These are phyloP conservation scores for Hymenoscyphus linearis DNA, from an alignment of 2,329 filamentous ascomycete species.

Conservation along the genomic window DNA sequence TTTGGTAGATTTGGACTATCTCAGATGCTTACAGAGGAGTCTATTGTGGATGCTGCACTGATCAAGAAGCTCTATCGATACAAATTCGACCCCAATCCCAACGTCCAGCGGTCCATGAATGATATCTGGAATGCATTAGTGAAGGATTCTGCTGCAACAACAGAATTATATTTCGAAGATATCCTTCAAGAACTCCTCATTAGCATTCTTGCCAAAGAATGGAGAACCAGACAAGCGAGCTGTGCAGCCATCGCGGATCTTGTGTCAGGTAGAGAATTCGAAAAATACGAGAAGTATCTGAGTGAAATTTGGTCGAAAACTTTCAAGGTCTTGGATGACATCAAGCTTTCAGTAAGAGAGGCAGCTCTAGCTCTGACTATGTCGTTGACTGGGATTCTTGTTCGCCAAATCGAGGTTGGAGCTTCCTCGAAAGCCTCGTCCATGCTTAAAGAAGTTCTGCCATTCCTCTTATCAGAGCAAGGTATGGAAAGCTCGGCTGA, in stretches of 20 bases:
- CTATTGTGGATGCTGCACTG: constrained; percentile 82
- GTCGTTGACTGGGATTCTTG: constrained; percentile 76
- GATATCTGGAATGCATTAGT: constrained; percentile 97
- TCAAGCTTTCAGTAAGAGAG: constrained; percentile 81
- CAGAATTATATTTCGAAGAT: constrained; percentile 77
- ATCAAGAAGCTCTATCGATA: constrained; percentile 95
- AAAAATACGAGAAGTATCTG: constrained; percentile 78
- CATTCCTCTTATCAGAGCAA: constrained; percentile 83
- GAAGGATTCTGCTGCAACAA: constrained; percentile 71
- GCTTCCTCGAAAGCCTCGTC: constrained; percentile 63
- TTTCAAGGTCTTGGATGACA: constrained; percentile 91
- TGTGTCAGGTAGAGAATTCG: constrained; percentile 71
- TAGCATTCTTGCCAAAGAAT: constrained; percentile 84
- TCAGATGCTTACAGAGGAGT: constrained; percentile 77
- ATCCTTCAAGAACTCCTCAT: constrained; percentile 85
- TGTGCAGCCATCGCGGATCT: constrained; percentile 87
- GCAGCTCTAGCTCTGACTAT: constrained; percentile 80
- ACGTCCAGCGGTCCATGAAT: constrained; percentile 92
- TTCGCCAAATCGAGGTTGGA: constrained; percentile 78
- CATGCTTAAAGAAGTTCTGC: constrained; percentile 82
- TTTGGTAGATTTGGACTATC: constrained; percentile 93
- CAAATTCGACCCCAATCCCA: constrained; percentile 88
- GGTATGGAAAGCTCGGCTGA: constrained; percentile 84
- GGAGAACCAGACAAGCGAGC: constrained; percentile 87
- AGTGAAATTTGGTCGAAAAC: constrained; percentile 78